Evolutionary conservation across 2,329 filamentous ascomycete genomes (phyloP).

Genomic region (Venturia effusa): DNA sequence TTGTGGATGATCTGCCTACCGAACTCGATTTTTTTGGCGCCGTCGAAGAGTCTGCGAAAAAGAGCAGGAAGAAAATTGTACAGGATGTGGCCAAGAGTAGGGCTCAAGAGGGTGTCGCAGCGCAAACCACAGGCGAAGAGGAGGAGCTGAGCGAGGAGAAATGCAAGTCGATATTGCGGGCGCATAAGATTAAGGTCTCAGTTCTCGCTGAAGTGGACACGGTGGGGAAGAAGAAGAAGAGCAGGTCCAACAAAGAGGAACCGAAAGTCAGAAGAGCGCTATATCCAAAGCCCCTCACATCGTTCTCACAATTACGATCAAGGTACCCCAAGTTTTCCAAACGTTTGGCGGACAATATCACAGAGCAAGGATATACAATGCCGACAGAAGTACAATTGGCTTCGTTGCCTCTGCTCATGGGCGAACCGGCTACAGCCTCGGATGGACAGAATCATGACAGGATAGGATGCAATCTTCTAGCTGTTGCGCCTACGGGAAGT

Average conservation of each 20-base stretch:
- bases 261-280: conserved; percentile 42
- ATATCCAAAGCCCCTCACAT: conserved; percentile 67
- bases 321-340: conserved; percentile 59
- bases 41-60: conserved; percentile 4
- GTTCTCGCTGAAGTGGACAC: conserved; percentile 47
- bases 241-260: conserved; percentile 23
- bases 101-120: background rate
- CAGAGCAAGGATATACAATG: conserved; percentile 70
- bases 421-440: conserved; percentile 39
- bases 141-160: conserved; percentile 52
- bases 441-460: conserved; percentile 16
- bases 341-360: conserved; percentile 66
- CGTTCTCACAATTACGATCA: conserved; percentile 61
- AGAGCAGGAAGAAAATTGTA: conserved; percentile 10
- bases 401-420: conserved; percentile 67
- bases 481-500: conserved; percentile 87
- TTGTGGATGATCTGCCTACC: conserved; percentile 17
- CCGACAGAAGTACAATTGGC: conserved; percentile 93
- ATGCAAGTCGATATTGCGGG: conserved; percentile 61
- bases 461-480: conserved; percentile 58
- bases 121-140: background rate
- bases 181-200: conserved; percentile 76
- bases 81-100: conserved; percentile 3
- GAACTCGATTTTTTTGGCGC: conserved; percentile 35
- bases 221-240: conserved; percentile 29